These are phyloP conservation scores for Penstemon davidsonii DNA, from an alignment of 257 asterid genomes.

Conservation along the genomic window DNA sequence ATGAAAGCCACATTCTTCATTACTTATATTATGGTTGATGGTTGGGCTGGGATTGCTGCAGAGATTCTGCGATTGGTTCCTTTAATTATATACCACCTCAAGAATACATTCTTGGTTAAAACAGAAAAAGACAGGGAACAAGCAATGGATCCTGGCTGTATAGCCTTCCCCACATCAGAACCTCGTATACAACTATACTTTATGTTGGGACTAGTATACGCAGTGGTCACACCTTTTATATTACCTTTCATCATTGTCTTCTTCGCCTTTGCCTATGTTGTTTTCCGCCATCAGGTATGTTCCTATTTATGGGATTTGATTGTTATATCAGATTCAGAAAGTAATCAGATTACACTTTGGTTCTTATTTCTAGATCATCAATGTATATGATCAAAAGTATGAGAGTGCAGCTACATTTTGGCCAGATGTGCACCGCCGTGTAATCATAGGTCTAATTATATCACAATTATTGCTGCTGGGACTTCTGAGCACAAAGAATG, in stretches of 20 bases:
- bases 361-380: conserved; percentile 69
- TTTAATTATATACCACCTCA: conserved; percentile 65
- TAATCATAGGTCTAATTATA: conserved; percentile 63
- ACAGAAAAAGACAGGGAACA: conserved; percentile 83
- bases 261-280: conserved; percentile 73
- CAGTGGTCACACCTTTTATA: conserved; percentile 72
- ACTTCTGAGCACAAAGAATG: conserved; percentile 67
- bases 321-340: background rate
- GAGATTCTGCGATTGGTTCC: conserved; percentile 82
- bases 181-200: conserved; percentile 88
- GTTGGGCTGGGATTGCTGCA: conserved; percentile 96
- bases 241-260: conserved; percentile 86
- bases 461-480: conserved; percentile 84
- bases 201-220: conserved; percentile 77
- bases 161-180: conserved; percentile 57
- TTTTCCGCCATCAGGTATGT: conserved; percentile 91
- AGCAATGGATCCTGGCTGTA: conserved; percentile 88
- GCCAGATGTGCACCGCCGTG: conserved; percentile 90
- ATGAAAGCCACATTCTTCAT: conserved; percentile 95
- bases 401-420: conserved; percentile 86
- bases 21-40: conserved; percentile 92
- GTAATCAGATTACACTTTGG: conserved; percentile 7
- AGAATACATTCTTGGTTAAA: conserved; percentile 82
- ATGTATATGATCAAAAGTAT: conserved; percentile 83
- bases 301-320: background rate